Conservation (phyloP, 805 yeast species). For the Jamesozyma piceae region DNA sequence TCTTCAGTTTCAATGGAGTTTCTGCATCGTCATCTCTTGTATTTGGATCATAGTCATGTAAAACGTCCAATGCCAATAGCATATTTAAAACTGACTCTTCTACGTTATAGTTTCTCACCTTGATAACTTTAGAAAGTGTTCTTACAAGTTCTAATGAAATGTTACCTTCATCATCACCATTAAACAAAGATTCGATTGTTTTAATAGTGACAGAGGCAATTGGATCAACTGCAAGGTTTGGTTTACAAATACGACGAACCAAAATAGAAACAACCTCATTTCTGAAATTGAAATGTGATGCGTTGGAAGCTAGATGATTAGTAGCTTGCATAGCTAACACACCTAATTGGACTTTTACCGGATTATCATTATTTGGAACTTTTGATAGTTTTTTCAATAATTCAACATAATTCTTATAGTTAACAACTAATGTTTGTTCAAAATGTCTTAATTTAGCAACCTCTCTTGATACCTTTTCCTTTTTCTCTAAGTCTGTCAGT, state of each 20-base stretch:
- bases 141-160: constrained; percentile 67
- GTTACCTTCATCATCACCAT: constrained; percentile 76
- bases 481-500: constrained; percentile 67
- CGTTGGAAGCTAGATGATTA: constrained; percentile 60
- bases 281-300: constrained; percentile 74
- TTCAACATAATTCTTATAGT: constrained; percentile 61
- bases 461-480: constrained; percentile 76
- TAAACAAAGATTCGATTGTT: constrained; percentile 58
- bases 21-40: constrained; percentile 38
- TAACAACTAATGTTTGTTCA: constrained; percentile 66
- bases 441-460: constrained; percentile 67
- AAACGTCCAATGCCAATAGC: constrained; percentile 54
- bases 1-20: constrained; percentile 46
- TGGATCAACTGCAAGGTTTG: constrained; percentile 36
- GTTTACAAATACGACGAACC: constrained; percentile 59
- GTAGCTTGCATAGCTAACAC: constrained; percentile 63
- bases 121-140: constrained; percentile 57
- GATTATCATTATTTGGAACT: constrained; percentile 29
- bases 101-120: constrained; percentile 64
- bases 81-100: constrained; percentile 76
- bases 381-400: constrained; percentile 37
- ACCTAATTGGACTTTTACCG: constrained; percentile 34
- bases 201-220: constrained; percentile 51
- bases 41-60: constrained; percentile 67
- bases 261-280: constrained; percentile 62